These are phyloP conservation scores for Acanthamoeba rhysodes DNA, from an alignment of 208 protist species.

Conservation along the genomic window DNA sequence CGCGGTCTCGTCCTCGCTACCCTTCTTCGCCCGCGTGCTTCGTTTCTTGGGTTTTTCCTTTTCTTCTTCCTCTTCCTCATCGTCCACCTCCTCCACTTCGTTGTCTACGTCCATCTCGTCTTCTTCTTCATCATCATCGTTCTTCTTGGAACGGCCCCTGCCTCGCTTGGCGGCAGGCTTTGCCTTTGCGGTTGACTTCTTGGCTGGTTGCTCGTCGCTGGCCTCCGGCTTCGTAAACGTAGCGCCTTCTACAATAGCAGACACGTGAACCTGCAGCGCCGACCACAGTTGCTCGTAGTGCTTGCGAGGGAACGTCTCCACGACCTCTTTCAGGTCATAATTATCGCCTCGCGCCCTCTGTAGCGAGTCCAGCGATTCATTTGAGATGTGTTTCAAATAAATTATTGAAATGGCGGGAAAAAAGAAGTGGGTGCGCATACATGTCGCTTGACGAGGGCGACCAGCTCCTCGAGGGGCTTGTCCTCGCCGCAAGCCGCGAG, in stretches of 20 bases:
- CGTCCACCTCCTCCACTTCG: neutral
- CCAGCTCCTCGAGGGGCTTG: neutral
- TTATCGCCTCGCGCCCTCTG: neutral
- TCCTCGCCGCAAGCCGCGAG: neutral
- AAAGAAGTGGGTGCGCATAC: neutral
- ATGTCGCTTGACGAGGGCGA: neutral
- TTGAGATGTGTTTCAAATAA: neutral
- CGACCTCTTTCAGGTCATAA: conserved; percentile 17
- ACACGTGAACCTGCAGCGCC: neutral
- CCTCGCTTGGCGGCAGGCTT: neutral
- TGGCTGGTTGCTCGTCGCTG: neutral
- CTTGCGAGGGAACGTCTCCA: conserved; percentile 7
- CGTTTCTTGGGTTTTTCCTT: neutral
- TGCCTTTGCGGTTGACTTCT: neutral
- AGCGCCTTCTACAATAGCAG: neutral
- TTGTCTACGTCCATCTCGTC: neutral
- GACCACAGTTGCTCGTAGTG: neutral
- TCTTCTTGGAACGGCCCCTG: neutral
- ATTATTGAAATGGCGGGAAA: neutral
- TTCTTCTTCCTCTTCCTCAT: neutral
- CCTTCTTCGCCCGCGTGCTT: neutral
- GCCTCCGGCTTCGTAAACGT: neutral
- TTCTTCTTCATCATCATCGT: neutral
- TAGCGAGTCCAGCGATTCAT: neutral
- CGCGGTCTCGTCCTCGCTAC: neutral